Conservation (phyloP, 2,329 filamentous ascomycete genomes). For the Fusarium nanum region DNA sequence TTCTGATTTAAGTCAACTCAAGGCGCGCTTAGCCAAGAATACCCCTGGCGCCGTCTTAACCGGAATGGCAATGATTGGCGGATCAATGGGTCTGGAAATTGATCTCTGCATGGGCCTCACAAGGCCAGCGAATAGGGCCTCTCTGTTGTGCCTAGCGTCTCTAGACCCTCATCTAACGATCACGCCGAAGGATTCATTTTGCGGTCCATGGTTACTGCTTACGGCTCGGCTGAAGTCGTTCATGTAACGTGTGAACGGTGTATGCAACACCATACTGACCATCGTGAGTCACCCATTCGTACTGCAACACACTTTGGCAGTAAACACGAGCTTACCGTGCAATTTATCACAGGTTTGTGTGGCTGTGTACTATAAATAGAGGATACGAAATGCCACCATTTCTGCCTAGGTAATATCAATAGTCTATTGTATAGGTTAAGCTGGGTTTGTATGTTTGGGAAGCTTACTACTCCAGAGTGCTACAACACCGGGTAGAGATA, state of each 20-base stretch:
- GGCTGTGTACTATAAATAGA: background rate
- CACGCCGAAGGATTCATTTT: background rate
- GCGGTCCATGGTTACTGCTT: background rate
- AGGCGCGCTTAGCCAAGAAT: background rate
- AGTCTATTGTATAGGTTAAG: background rate
- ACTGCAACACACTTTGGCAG: background rate
- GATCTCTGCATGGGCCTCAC: background rate
- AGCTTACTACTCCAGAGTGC: background rate
- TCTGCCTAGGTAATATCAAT: background rate
- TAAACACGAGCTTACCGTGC: background rate
- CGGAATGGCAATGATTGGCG: background rate
- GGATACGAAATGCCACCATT: background rate
- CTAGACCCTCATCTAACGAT: background rate
- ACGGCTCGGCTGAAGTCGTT: background rate
- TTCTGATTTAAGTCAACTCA: background rate
- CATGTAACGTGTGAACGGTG: background rate
- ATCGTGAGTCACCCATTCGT: background rate
- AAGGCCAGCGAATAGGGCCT: background rate
- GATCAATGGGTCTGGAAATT: background rate
- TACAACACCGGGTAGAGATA: background rate
- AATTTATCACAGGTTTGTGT: background rate
- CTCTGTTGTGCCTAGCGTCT: background rate
- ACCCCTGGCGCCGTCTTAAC: constrained; percentile 1
- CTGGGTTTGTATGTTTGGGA: background rate
- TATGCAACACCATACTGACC: background rate